Base-by-base conservation (phyloP, 2,329 filamentous ascomycete species). In the Scedosporium apiospermum region DNA sequence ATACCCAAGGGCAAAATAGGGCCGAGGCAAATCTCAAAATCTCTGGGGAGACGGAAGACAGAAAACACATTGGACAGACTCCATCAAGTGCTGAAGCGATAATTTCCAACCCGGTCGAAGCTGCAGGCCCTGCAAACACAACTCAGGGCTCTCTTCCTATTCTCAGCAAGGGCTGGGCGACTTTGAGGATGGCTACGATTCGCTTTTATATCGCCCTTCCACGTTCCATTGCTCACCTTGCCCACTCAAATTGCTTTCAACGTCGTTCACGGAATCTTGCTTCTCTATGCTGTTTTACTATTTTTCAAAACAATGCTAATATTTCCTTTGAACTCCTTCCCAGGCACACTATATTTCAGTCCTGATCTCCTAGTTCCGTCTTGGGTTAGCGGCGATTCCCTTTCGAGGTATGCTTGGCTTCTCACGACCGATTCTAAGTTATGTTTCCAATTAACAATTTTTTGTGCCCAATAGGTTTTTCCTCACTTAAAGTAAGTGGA, bases 381-480 rank as follows among this genome's bases (percentile, higher is more conserved):
- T 58, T 61, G 27, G 59, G 59, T 61, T 61, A 61, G 59, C 26
- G 59, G 38, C 41, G 30, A 38, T 51, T 61, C 44, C 59, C 14
- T 23, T 62, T 62, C 34, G 34, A 58, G 38, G 53, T 49, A 27
- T 26, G 53, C 23, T 51, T 44, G 34, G 61, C 61, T 49, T 16
- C 49, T 58, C 16, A 23, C 51, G 44, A 9, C 2, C 34, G 3
- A 34, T 21, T 41, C 57, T 9, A 7, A 3, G 23, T 49, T 9
- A 9, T 18, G 44, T 49, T 21, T 21, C 44, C 9, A 49, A 49
- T 49, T 49, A 21, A 49, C 44, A 55, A 55, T 23, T 23, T 55
- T 23, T 30, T 12, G 23, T 27, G 18, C 12, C 23, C 21, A 14
- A 23, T 26, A 55, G 51, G 51, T 55, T 23, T 27, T 23, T 55